Percentiles rank a stretch among this genome's conserved stretches.
phyloP scores from a whole-genome alignment of 2,329 filamentous ascomycete genomes.

The Fusarium humuli region DNA sequence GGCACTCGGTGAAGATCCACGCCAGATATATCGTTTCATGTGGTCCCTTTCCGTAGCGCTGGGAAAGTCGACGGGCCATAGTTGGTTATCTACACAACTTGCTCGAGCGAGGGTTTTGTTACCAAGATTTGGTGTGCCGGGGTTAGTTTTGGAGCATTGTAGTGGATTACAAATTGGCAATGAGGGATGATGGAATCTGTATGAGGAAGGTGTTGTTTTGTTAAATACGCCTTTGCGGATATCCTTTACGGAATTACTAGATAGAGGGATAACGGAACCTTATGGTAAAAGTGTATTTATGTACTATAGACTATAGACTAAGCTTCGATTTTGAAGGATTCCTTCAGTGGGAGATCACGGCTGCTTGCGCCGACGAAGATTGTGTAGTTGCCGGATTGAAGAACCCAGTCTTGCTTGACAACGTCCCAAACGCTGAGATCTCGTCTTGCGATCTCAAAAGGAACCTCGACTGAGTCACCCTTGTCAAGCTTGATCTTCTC shows the following conservation, averaged over 20 bases:
- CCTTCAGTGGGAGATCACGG: constrained; percentile 48
- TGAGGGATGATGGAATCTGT: neutral
- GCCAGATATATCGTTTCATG: constrained; percentile 40
- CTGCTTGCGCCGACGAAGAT: constrained; percentile 62
- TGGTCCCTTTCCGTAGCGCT: constrained; percentile 41
- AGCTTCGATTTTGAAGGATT: constrained; percentile 7
- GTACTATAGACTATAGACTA: neutral
- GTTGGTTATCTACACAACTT: constrained; percentile 34
- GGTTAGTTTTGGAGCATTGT: constrained; percentile 20
- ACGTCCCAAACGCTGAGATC: constrained; percentile 76
- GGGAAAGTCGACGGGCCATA: constrained; percentile 7
- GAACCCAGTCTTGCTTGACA: constrained; percentile 66
- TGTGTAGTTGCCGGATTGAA: constrained; percentile 58
- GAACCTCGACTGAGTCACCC: constrained; percentile 57
- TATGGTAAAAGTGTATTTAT: neutral
- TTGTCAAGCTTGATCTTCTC: constrained; percentile 65
- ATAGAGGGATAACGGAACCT: neutral
- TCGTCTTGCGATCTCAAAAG: constrained; percentile 66
- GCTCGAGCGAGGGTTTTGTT: constrained; percentile 21
- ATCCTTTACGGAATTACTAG: neutral
- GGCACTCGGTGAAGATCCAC: constrained; percentile 27
- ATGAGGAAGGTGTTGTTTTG: no score
- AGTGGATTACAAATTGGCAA: neutral
- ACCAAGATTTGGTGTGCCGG: constrained; percentile 35
- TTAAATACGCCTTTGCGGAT: no score